Evolutionary conservation across 2,329 filamentous ascomycete species (phyloP).

Genomic region (Verticillium isaacii): DNA sequence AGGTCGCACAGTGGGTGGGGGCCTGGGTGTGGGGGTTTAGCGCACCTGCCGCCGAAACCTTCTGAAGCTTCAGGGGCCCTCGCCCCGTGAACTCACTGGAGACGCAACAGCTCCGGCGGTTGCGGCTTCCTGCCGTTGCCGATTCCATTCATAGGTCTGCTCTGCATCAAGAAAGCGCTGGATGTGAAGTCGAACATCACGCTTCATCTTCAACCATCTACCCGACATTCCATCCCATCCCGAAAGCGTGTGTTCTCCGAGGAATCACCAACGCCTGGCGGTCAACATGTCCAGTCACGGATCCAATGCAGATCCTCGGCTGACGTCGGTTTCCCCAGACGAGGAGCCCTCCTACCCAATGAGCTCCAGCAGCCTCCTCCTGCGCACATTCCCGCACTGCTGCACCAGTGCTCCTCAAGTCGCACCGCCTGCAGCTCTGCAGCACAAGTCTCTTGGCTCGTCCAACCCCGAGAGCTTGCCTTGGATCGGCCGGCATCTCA

Average conservation of each 20-base stretch:
- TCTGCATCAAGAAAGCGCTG: no score
- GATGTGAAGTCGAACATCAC: no score
- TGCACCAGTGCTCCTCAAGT: neutral
- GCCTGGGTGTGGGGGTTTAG: neutral
- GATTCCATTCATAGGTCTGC: neutral
- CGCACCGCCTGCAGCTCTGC: neutral
- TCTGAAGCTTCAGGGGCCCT: neutral
- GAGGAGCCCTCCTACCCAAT: neutral
- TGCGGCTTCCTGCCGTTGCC: neutral
- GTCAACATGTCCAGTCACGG: neutral
- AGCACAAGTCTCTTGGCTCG: neutral
- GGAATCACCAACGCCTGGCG: neutral
- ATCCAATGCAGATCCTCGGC: neutral
- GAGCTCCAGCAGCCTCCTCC: neutral
- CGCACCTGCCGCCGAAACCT: neutral
- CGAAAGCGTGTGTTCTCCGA: neutral
- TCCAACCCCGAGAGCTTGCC: neutral
- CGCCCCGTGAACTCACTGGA: neutral
- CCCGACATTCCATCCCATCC: neutral
- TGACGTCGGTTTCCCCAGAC: constrained; percentile 2
- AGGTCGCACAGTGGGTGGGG: neutral
- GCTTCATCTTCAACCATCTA: no score
- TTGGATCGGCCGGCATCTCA: constrained; percentile 1
- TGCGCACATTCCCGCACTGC: neutral
- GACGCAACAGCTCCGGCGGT: neutral